Conservation (phyloP, 164 flowering plant genomes). For the Euptelea pleiosperma region DNA sequence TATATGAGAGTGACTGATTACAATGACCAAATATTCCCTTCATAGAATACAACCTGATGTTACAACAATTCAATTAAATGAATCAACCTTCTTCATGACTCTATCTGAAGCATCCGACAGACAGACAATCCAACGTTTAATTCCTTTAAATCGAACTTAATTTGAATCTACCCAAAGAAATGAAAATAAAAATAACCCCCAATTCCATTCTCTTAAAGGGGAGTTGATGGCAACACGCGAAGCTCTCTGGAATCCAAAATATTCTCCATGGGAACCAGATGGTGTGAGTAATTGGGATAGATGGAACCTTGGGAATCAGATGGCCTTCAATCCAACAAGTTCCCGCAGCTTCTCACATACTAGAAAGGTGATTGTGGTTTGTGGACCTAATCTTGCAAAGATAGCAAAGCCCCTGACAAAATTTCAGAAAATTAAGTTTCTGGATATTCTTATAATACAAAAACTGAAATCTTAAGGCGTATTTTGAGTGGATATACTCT, state of each 20-base stretch:
- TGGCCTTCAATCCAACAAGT: slow-evolving; percentile 68
- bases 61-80: slow-evolving; percentile 1
- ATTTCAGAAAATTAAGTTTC: not conserved
- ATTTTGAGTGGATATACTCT: too few relatives aligned
- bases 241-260: not conserved
- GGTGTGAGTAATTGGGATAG: not conserved
- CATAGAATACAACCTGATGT: not conserved
- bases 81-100: not conserved
- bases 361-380: slow-evolving; percentile 77
- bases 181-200: not conserved
- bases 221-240: not conserved
- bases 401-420: slow-evolving; percentile 70
- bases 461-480: too few relatives aligned
- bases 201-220: not conserved
- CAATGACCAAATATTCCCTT: slow-evolving; percentile 3
- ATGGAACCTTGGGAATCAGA: slow-evolving; percentile 30
- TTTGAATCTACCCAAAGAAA: not conserved
- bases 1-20: too few relatives aligned
- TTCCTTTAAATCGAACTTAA: not conserved
- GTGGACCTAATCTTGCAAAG: slow-evolving; percentile 85
- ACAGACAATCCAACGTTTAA: not conserved
- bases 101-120: not conserved
- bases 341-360: slow-evolving; percentile 81
- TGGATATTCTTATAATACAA: too few relatives aligned
- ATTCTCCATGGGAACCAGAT: not conserved